Conservation (phyloP, 1,284 basidiomycete species). For the Sanghuangporus sanghuang region DNA sequence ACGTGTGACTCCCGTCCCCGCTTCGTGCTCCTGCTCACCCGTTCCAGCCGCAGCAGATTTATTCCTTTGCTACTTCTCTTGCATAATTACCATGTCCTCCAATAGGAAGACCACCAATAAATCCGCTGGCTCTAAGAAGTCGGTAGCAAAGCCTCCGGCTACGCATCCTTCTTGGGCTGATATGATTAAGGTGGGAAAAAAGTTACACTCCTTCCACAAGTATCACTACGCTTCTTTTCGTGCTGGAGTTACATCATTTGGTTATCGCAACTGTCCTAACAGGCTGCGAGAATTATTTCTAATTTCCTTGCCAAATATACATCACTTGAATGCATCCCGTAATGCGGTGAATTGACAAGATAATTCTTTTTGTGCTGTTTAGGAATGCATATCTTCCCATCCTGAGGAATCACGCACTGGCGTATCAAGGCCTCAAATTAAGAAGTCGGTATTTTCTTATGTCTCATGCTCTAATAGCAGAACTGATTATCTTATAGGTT, state of each 20-base stretch:
- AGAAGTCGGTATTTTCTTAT: slow-evolving; percentile 50
- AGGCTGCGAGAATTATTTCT: not conserved
- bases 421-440: slow-evolving; percentile 71
- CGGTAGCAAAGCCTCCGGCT: slow-evolving; percentile 24
- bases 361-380: not conserved
- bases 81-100: slow-evolving; percentile 17
- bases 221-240: not conserved
- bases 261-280: not conserved
- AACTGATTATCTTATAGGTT: slow-evolving; percentile 37
- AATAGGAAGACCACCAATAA: slow-evolving; percentile 31
- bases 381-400: slow-evolving; percentile 64
- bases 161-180: slow-evolving; percentile 45
- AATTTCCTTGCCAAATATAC: not conserved
- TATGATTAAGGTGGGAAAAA: slow-evolving; percentile 44
- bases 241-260: not conserved
- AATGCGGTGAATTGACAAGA: not conserved
- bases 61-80: not conserved
- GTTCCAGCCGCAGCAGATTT: too few relatives aligned
- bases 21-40: not conserved
- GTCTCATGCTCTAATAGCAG: slow-evolving; percentile 17
- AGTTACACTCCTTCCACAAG: not conserved
- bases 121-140: slow-evolving; percentile 31
- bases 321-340: not conserved
- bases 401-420: slow-evolving; percentile 62
- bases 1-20: not conserved